These are phyloP conservation scores for Blastobotrys peoriensis DNA, from an alignment of 805 yeast genomes.

Conservation along the genomic window DNA sequence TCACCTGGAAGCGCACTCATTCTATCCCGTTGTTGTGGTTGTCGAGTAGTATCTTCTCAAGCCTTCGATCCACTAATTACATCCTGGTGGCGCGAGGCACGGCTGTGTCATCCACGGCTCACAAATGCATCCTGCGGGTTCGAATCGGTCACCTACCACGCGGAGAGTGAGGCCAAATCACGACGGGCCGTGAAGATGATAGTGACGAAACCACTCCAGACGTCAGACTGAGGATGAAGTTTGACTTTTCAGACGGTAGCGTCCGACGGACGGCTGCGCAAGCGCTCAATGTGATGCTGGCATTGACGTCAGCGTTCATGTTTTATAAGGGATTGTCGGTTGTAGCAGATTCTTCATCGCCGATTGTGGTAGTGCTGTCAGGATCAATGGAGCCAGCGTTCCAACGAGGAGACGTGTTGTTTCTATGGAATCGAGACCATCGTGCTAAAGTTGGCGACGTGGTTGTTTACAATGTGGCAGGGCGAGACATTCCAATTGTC, in stretches of 20 bases:
- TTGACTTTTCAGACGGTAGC: not conserved
- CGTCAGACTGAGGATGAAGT: too few species aligned
- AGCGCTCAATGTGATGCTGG: constrained; percentile 66
- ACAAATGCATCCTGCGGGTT: too few species aligned
- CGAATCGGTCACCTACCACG: too few species aligned
- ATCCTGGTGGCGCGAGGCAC: too few species aligned
- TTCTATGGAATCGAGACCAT: constrained; percentile 79
- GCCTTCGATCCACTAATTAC: too few species aligned
- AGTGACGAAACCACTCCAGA: too few species aligned
- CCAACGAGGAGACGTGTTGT: constrained; percentile 92
- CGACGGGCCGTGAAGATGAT: too few species aligned
- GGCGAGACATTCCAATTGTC: constrained; percentile 87
- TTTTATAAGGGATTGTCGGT: constrained; percentile 82
- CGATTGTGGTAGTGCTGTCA: constrained; percentile 91
- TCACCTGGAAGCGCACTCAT: too few species aligned
- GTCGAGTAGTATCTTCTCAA: too few species aligned
- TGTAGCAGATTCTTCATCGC: constrained; percentile 77
- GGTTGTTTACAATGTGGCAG: constrained; percentile 82
- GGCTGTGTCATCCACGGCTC: too few species aligned
- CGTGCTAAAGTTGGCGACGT: constrained; percentile 77
- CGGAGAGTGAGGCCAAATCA: too few species aligned
- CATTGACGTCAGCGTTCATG: constrained; percentile 83
- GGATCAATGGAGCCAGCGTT: constrained; percentile 99
- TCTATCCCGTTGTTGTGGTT: too few species aligned
- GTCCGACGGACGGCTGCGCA: constrained; percentile 33